phyloP scores from a whole-genome alignment of 352 stramenopile genomes.

The Vaucheria bursata region DNA sequence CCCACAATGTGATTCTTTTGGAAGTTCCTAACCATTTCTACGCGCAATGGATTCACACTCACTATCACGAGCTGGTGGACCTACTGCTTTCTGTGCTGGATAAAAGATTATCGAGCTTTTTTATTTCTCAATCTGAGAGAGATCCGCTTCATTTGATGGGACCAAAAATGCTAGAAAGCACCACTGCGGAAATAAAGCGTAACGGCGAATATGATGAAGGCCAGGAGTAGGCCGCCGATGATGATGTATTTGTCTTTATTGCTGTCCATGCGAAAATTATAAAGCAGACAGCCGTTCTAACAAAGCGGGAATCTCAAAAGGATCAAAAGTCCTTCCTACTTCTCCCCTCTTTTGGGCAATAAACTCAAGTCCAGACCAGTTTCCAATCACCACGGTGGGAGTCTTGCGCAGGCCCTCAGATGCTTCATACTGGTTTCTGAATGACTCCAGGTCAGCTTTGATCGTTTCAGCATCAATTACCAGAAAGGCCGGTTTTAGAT shows the following conservation, averaged over 20 bases:
- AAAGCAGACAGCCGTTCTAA: no score
- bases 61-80: neutral
- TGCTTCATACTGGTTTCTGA: no score
- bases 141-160: neutral
- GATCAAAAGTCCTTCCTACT: no score
- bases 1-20: neutral
- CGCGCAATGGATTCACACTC: conserved; percentile 1
- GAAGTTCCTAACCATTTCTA: neutral
- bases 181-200: neutral
- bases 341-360: no score
- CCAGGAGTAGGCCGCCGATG: neutral
- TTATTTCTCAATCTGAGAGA: neutral
- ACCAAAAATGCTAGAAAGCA: neutral
- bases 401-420: no score
- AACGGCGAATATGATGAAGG: neutral
- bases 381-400: no score
- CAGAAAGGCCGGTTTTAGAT: neutral
- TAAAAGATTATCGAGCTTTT: neutral
- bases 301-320: no score
- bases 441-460: neutral
- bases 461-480: neutral
- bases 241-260: neutral
- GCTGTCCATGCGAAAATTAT: no score
- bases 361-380: no score
- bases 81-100: neutral